Percentiles rank a stretch among this genome's conserved stretches.
Conservation (phyloP, 805 yeast species). For the Wickerhamomyces mucosus region DNA sequence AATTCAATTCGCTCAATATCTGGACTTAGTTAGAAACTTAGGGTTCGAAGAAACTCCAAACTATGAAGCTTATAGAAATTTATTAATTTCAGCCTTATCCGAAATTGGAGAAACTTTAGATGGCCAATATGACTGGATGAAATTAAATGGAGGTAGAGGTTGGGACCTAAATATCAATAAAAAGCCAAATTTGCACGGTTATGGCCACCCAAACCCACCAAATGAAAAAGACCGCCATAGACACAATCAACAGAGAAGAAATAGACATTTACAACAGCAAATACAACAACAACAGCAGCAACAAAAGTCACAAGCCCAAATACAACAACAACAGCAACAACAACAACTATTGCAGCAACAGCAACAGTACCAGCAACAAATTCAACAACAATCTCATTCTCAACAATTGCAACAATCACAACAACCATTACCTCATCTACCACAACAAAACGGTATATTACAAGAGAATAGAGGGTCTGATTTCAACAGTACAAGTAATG, state of each 20-base stretch:
- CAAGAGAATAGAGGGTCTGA: slow-evolving; percentile 3
- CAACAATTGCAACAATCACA: slow-evolving; percentile 13
- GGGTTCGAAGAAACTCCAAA: slow-evolving; percentile 93
- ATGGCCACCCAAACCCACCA: slow-evolving; percentile 84
- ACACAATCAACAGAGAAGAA: slow-evolving; percentile 22
- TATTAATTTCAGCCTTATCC: slow-evolving; percentile 70
- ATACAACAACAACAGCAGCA: slow-evolving; percentile 4
- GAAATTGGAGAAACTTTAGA: slow-evolving; percentile 66
- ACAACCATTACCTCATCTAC: slow-evolving; percentile 4
- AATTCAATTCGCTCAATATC: slow-evolving; percentile 84
- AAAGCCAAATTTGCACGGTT: slow-evolving; percentile 91
- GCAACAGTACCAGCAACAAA: slow-evolving; percentile 6
- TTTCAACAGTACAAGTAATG: slow-evolving; percentile 13
- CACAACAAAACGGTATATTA: slow-evolving; percentile 9
- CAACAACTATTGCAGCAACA: slow-evolving; percentile 13
- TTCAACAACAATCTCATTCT: slow-evolving; percentile 10
- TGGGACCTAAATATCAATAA: slow-evolving; percentile 89
- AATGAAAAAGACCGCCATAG: slow-evolving; percentile 12
- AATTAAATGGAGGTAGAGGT: slow-evolving; percentile 87
- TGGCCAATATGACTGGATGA: slow-evolving; percentile 97
- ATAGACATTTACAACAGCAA: slow-evolving; percentile 1
- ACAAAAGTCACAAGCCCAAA: slow-evolving; percentile 10
- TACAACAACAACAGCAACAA: slow-evolving; percentile 2
- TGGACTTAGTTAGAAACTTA: slow-evolving; percentile 79
- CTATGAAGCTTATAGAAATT: slow-evolving; percentile 73